These are phyloP conservation scores for Suhomyces chickasaworum DNA, from an alignment of 1,139 yeast genomes.

Conservation along the genomic window DNA sequence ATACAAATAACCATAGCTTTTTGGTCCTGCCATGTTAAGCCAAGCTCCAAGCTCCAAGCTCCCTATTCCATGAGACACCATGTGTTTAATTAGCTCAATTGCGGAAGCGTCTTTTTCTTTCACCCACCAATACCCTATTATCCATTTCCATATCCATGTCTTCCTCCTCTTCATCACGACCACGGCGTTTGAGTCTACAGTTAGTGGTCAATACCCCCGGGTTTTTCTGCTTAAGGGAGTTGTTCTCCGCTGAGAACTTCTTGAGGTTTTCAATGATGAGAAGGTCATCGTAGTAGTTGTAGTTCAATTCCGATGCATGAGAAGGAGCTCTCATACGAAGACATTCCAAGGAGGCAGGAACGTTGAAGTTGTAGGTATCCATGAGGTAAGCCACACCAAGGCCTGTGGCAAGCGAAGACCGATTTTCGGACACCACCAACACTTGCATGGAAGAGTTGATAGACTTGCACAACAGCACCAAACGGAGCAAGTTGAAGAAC, in stretches of 20 bases:
- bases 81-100: neutral
- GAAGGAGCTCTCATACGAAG: constrained; percentile 21
- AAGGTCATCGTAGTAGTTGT: constrained; percentile 45
- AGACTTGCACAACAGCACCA: constrained; percentile 38
- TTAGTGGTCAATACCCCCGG: constrained; percentile 36
- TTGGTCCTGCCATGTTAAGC: constrained; percentile 2
- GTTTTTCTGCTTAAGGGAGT: constrained; percentile 30
- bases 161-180: constrained; percentile 23
- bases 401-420: constrained; percentile 34
- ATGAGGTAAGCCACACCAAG: constrained; percentile 42
- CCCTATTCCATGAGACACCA: neutral
- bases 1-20: constrained; percentile 1
- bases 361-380: constrained; percentile 45
- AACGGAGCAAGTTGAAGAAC: constrained; percentile 41
- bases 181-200: constrained; percentile 35
- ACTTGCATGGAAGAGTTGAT: constrained; percentile 39
- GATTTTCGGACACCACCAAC: constrained; percentile 39
- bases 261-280: constrained; percentile 43
- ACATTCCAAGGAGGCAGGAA: constrained; percentile 31
- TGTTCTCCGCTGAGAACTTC: constrained; percentile 42
- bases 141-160: constrained; percentile 12
- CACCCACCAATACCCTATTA: constrained; percentile 9
- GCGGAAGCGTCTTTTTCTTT: constrained; percentile 15
- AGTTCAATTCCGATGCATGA: constrained; percentile 28
- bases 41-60: neutral